Conservation (phyloP, 495 filamentous ascomycete genomes). For the Chaetomidium leptoderma region DNA sequence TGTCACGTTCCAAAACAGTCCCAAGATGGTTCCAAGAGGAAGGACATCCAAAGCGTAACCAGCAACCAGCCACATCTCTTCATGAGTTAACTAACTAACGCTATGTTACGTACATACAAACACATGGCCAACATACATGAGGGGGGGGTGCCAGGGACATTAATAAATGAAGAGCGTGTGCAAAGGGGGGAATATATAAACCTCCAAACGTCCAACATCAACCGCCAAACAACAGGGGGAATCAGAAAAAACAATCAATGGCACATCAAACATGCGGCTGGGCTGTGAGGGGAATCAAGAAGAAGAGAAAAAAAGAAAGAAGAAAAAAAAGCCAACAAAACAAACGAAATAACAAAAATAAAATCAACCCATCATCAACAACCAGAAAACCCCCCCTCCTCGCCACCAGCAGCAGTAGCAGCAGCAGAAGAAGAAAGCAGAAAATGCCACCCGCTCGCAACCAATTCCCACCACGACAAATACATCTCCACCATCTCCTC, state of each 20-base stretch:
- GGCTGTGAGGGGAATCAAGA: constrained; percentile 1
- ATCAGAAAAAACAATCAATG: too few relatives aligned
- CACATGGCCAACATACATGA: constrained; percentile 11
- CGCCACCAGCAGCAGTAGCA: neutral
- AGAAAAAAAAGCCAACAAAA: constrained; percentile 22
- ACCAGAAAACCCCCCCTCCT: neutral
- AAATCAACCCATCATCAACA: neutral
- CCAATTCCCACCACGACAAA: neutral
- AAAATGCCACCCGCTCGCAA: constrained; percentile 7
- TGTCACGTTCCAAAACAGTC: too few relatives aligned
- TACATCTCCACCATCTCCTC: constrained; percentile 5
- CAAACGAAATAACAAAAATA: constrained; percentile 9
- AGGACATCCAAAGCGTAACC: too few relatives aligned
- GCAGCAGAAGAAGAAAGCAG: neutral
- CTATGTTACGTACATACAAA: constrained; percentile 7
- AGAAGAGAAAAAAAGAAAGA: constrained; percentile 5
- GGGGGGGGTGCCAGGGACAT: constrained; percentile 5
- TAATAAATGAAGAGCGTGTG: constrained; percentile 11
- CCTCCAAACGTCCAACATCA: constrained; percentile 3
- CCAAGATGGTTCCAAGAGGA: too few relatives aligned
- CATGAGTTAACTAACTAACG: constrained; percentile 3
- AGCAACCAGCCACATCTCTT: neutral
- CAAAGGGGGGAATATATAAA: constrained; percentile 13
- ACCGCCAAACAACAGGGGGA: neutral
- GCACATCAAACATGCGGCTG: neutral